These are phyloP conservation scores for Trametes versicolor DNA, from an alignment of 1,284 basidiomycete species.

Conservation along the genomic window DNA sequence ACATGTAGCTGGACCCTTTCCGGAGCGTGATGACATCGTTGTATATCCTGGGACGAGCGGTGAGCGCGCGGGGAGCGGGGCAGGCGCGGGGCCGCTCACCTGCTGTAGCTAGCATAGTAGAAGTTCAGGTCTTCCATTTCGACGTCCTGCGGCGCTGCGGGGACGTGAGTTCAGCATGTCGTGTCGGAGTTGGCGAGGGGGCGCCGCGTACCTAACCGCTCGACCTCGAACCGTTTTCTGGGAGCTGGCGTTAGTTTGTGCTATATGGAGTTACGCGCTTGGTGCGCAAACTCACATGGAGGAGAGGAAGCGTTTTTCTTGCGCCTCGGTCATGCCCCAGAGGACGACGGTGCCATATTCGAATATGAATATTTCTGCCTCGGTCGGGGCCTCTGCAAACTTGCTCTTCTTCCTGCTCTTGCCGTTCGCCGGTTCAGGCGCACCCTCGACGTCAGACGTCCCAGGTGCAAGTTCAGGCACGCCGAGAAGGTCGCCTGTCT, in stretches of 20 bases:
- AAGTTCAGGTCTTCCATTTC: slow-evolving; percentile 98
- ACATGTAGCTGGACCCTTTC: slow-evolving; percentile 97
- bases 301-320: slow-evolving; percentile 89
- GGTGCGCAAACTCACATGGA: slow-evolving; percentile 73
- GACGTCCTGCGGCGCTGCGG: slow-evolving; percentile 77
- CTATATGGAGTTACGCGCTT: background rate
- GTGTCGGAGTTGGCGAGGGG: slow-evolving; percentile 3
- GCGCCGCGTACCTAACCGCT: slow-evolving; percentile 72
- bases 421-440: slow-evolving; percentile 44
- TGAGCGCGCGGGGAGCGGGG: slow-evolving; percentile 9
- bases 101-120: slow-evolving; percentile 96
- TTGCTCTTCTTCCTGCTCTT: slow-evolving; percentile 62
- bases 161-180: slow-evolving; percentile 9
- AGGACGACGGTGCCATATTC: slow-evolving; percentile 95
- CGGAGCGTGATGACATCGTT: slow-evolving; percentile 98
- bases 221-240: slow-evolving; percentile 93
- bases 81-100: slow-evolving; percentile 57
- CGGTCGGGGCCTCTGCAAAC: slow-evolving; percentile 70
- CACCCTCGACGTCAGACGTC: slow-evolving; percentile 33
- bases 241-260: slow-evolving; percentile 28
- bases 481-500: slow-evolving; percentile 76
- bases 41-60: slow-evolving; percentile 76
- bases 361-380: slow-evolving; percentile 94
- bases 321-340: slow-evolving; percentile 95
- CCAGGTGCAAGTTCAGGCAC: slow-evolving; percentile 67